phyloP scores from a whole-genome alignment of 345 rosid genomes.

The Laguncularia racemosa region DNA sequence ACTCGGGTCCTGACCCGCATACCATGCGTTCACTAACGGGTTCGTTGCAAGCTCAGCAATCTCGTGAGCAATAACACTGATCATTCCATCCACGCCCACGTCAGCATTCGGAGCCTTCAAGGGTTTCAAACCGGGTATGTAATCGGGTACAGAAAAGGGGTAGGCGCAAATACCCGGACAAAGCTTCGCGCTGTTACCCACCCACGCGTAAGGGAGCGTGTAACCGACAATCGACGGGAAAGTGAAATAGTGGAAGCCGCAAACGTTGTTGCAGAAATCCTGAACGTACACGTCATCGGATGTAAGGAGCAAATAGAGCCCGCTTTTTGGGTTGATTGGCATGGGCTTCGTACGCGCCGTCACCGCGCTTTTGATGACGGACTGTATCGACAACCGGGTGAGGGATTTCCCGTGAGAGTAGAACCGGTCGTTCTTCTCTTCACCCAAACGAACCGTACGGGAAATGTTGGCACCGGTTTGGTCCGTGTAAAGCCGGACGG shows the following conservation, averaged over 20 bases:
- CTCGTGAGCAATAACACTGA: conserved; percentile 92
- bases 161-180: conserved; percentile 96
- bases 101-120: conserved; percentile 80
- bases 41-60: conserved; percentile 92
- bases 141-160: conserved; percentile 73
- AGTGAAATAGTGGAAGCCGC: conserved; percentile 96
- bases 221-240: conserved; percentile 92
- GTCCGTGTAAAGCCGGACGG: conserved; percentile 87
- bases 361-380: conserved; percentile 79
- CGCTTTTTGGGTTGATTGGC: conserved; percentile 63
- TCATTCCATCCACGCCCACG: conserved; percentile 89
- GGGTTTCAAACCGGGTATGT: conserved; percentile 60
- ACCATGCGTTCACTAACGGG: conserved; percentile 96
- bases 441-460: conserved; percentile 49
- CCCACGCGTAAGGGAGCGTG: conserved; percentile 97
- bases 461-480: conserved; percentile 75
- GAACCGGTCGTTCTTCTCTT: conserved; percentile 84
- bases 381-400: conserved; percentile 75
- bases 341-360: conserved; percentile 56
- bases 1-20: conserved; percentile 84
- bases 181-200: conserved; percentile 79
- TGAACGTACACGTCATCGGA: conserved; percentile 89
- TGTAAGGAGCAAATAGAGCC: conserved; percentile 75
- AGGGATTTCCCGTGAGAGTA: conserved; percentile 85
- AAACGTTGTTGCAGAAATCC: conserved; percentile 89